phyloP scores from a whole-genome alignment of 257 asterid genomes.

The Leptodermis oblonga region DNA sequence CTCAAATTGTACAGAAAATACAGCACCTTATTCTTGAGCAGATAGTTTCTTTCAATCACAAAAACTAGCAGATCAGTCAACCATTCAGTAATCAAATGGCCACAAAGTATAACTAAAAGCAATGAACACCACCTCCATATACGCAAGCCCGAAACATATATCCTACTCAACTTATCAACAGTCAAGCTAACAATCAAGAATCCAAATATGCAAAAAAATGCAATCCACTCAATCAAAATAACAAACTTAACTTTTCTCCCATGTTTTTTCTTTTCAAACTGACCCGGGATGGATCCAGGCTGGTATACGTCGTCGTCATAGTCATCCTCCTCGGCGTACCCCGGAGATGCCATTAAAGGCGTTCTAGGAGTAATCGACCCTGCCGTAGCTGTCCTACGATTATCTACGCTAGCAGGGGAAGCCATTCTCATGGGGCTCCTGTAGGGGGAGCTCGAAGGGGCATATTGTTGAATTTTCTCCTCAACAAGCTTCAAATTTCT shows the following conservation, averaged over 20 bases:
- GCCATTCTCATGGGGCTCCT: constrained; percentile 24
- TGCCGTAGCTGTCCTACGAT: constrained; percentile 21
- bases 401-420: constrained; percentile 21
- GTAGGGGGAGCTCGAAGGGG: constrained; percentile 23
- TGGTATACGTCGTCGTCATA: constrained; percentile 42
- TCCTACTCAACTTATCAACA: constrained; percentile 19
- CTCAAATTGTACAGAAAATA: constrained; percentile 57
- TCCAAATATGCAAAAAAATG: constrained; percentile 29
- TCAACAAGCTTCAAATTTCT: constrained; percentile 23
- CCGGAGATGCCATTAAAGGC: constrained; percentile 48
- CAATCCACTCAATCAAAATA: constrained; percentile 42
- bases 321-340: constrained; percentile 41
- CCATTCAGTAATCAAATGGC: constrained; percentile 64
- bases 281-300: constrained; percentile 21
- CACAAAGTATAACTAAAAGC: constrained; percentile 53
- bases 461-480: constrained; percentile 14
- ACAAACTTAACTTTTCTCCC: constrained; percentile 40
- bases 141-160: constrained; percentile 30
- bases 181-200: constrained; percentile 39
- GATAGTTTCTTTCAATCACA: constrained; percentile 50
- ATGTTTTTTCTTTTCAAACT: constrained; percentile 19
- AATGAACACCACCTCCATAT: constrained; percentile 72
- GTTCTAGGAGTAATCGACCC: constrained; percentile 59
- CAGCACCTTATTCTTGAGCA: constrained; percentile 59
- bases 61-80: constrained; percentile 41